These are phyloP conservation scores for Chionographis japonica DNA, from an alignment of 106 monocot species.

Conservation along the genomic window DNA sequence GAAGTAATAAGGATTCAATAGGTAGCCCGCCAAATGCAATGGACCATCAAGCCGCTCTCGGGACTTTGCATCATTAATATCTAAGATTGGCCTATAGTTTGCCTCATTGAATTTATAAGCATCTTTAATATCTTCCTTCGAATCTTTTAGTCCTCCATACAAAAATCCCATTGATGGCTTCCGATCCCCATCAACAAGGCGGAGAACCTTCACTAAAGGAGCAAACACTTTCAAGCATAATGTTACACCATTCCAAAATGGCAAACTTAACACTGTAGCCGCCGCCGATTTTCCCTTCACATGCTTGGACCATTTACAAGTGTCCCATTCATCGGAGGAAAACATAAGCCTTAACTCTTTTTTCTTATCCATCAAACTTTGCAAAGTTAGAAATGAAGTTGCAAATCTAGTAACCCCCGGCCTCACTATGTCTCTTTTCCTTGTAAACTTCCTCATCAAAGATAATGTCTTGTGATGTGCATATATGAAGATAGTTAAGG, in stretches of 20 bases:
- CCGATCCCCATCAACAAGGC: not conserved
- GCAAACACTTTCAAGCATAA: not conserved
- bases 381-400: not conserved
- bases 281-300: too few species aligned
- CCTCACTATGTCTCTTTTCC: not conserved
- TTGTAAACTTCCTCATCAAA: not conserved
- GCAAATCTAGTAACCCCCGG: not conserved
- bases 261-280: not conserved
- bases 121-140: not conserved
- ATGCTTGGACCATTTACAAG: too few species aligned
- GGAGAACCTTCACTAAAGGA: not conserved
- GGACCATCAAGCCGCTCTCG: too few species aligned
- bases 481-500: too few species aligned
- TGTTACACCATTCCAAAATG: not conserved
- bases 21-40: too few species aligned
- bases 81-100: not conserved
- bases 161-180: conserved; percentile 1
- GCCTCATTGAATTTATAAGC: not conserved
- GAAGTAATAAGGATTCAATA: not conserved
- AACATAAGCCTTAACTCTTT: not conserved
- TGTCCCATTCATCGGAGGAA: too few species aligned
- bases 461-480: too few species aligned
- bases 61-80: not conserved
- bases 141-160: not conserved
- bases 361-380: not conserved